A percentile compares a stretch with the other conserved stretches of the same genome.
These are phyloP conservation scores for Hydnomerulius pinastri DNA, from an alignment of 768 basidiomycete genomes.

Conservation along the genomic window DNA sequence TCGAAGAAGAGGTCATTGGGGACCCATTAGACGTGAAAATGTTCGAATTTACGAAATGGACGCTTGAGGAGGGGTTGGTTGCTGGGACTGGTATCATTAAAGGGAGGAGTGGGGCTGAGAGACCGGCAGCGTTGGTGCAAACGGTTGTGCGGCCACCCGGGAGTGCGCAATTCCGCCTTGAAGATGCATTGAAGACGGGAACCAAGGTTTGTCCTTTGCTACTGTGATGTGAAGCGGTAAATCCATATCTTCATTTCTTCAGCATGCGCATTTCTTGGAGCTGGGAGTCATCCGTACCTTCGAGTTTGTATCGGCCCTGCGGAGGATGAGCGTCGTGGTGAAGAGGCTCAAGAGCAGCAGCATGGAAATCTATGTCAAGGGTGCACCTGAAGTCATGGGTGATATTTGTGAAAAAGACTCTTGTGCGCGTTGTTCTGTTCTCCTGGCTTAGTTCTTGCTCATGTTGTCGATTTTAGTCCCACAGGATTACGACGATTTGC, in stretches of 20 bases:
- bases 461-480: constrained; percentile 62
- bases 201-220: constrained; percentile 56
- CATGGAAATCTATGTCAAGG: constrained; percentile 99
- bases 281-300: constrained; percentile 95
- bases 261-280: constrained; percentile 98
- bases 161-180: constrained; percentile 84
- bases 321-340: constrained; percentile 97
- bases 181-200: constrained; percentile 88
- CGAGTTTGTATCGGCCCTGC: constrained; percentile 91
- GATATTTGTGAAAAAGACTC: constrained; percentile 92
- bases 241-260: constrained; percentile 7
- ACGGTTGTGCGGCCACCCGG: constrained; percentile 96
- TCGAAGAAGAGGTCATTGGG: constrained; percentile 86
- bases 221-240: neutral
- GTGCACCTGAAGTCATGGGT: constrained; percentile 97
- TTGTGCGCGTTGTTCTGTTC: constrained; percentile 57
- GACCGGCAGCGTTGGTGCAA: constrained; percentile 89
- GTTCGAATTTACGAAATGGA: constrained; percentile 98
- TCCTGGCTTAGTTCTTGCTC: constrained; percentile 4
- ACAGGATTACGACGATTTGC: constrained; percentile 91
- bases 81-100: constrained; percentile 74
- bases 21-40: constrained; percentile 97
- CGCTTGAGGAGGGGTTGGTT: constrained; percentile 85
- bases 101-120: constrained; percentile 57
- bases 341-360: constrained; percentile 90